Percentiles rank a stretch among this genome's conserved stretches.
These are phyloP conservation scores for Phialemonium atrogriseum DNA, from an alignment of 2,329 filamentous ascomycete genomes.

Conservation along the genomic window DNA sequence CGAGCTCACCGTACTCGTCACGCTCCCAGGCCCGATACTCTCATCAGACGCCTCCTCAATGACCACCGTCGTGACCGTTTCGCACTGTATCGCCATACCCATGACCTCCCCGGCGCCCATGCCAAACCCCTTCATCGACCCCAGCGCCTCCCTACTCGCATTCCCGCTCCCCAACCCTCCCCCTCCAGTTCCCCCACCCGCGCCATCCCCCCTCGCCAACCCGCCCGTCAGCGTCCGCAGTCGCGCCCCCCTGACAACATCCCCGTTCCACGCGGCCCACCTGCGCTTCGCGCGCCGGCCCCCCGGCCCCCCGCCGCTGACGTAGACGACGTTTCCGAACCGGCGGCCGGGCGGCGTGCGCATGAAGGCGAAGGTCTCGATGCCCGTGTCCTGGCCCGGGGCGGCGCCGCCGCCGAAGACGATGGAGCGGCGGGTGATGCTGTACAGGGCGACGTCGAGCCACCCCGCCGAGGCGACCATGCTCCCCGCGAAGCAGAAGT, in stretches of 20 bases:
- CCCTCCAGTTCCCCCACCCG: slow-evolving; percentile 2
- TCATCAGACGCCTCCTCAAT: slow-evolving; percentile 22
- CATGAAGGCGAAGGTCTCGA: slow-evolving; percentile 44
- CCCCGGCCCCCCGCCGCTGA: slow-evolving; percentile 15
- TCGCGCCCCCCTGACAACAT: slow-evolving; percentile 4
- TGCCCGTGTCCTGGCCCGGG: slow-evolving; percentile 34
- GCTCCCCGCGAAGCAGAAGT: slow-evolving; percentile 50
- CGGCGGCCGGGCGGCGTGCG: slow-evolving; percentile 26
- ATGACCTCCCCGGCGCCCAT: slow-evolving; percentile 14
- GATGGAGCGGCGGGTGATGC: slow-evolving; percentile 42
- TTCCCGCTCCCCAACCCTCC: slow-evolving; percentile 8
- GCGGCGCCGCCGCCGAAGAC: slow-evolving; percentile 34
- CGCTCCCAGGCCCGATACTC: slow-evolving; percentile 14
- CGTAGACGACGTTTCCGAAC: slow-evolving; percentile 32
- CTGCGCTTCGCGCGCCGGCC: slow-evolving; percentile 2
- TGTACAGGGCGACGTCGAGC: slow-evolving; percentile 46
- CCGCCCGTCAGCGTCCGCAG: slow-evolving; percentile 6
- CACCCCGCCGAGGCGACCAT: slow-evolving; percentile 50
- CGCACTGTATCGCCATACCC: slow-evolving; percentile 32
- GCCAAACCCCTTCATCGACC: slow-evolving; percentile 22
- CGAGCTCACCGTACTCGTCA: slow-evolving; percentile 7
- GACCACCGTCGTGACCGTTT: slow-evolving; percentile 32
- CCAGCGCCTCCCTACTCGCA: slow-evolving; percentile 20
- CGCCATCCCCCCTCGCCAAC: slow-evolving; percentile 8
- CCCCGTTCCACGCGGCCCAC: slow-evolving; percentile 5